Conservation (phyloP, 2,329 filamentous ascomycete genomes). For the Lizonia empirigonia region DNA sequence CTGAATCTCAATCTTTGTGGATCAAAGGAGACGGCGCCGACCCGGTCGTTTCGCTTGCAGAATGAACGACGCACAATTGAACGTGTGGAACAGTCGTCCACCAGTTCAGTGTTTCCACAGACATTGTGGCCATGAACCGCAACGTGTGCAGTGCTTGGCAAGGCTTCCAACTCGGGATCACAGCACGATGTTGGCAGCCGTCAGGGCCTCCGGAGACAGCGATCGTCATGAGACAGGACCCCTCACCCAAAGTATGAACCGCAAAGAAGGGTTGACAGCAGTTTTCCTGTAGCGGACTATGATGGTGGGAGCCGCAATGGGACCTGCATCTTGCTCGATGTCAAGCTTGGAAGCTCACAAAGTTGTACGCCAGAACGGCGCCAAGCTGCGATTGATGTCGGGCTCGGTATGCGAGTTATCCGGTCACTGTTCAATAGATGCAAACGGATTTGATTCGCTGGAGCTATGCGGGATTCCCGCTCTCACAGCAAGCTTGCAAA, state of each 20-base stretch:
- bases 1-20: conserved; percentile 17
- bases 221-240: neutral
- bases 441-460: conserved; percentile 9
- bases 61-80: conserved; percentile 12
- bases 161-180: conserved; percentile 7
- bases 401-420: conserved; percentile 26
- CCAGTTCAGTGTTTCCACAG: neutral
- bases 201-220: neutral
- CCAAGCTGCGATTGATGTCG: conserved; percentile 19
- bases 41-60: conserved; percentile 13
- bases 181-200: conserved; percentile 24
- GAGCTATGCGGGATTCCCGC: conserved; percentile 18
- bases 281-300: neutral
- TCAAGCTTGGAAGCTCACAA: neutral
- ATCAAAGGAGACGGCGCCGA: conserved; percentile 14
- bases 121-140: conserved; percentile 7
- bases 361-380: conserved; percentile 15
- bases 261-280: neutral
- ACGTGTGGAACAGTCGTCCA: conserved; percentile 18
- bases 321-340: conserved; percentile 1
- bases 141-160: conserved; percentile 13
- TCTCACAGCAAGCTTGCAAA: conserved; percentile 16
- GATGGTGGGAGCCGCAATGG: neutral
- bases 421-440: conserved; percentile 14
- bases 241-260: neutral